Conservation (phyloP, 441 rosid genomes). For the Adansonia madagascariensis region DNA sequence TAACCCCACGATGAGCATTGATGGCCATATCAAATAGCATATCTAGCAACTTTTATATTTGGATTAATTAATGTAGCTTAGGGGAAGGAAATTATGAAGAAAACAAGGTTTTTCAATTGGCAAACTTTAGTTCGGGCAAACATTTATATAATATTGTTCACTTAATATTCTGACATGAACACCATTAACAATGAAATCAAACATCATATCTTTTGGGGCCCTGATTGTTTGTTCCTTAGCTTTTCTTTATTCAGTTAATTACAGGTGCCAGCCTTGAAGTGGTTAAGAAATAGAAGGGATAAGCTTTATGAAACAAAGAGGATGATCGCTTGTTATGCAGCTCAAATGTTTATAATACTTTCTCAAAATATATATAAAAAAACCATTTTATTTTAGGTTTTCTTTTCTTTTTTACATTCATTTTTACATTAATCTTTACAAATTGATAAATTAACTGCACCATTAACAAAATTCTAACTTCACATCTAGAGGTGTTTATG, state of each 20-base stretch:
- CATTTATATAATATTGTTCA: not conserved
- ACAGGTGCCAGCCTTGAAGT: not conserved
- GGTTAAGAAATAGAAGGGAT: not conserved
- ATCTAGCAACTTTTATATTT: constrained; percentile 13
- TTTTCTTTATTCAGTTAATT: not conserved
- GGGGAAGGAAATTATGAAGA: constrained; percentile 1
- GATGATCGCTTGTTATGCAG: too few species aligned
- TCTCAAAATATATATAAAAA: too few species aligned
- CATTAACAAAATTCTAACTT: too few species aligned
- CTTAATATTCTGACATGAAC: not conserved
- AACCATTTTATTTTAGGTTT: too few species aligned
- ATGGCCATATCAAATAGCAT: constrained; percentile 18
- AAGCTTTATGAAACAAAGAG: too few species aligned
- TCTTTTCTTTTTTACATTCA: too few species aligned
- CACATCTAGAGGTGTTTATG: too few species aligned
- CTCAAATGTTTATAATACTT: too few species aligned
- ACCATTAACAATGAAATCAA: constrained; percentile 16
- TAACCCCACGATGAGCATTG: constrained; percentile 1
- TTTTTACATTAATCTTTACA: too few species aligned
- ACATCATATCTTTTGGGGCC: constrained; percentile 7
- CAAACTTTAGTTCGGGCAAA: not conserved
- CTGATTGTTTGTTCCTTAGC: not conserved
- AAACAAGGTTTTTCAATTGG: constrained; percentile 7
- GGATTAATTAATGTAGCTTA: not conserved
- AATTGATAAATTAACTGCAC: too few species aligned